Evolutionary conservation across 2,329 filamentous ascomycete species (phyloP).

Genomic region (Neocucurbitaria cava): DNA sequence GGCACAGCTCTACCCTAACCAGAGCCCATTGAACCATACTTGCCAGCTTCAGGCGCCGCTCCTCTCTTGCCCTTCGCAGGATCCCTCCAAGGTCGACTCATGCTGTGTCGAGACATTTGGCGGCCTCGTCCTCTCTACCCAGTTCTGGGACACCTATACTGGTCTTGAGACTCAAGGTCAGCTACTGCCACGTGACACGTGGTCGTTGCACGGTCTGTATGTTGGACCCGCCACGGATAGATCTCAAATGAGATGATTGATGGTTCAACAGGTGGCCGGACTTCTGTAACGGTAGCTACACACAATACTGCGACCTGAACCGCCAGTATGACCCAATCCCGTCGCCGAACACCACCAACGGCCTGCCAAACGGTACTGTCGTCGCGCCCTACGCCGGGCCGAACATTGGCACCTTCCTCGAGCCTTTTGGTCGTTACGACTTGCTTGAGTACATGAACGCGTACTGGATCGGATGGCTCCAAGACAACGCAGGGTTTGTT

Average conservation of each 20-base stretch:
- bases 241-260: no score
- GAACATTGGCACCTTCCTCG: conserved; percentile 65
- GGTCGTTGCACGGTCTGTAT: conserved; percentile 67
- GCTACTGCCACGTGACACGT: conserved; percentile 63
- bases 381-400: conserved; percentile 67
- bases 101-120: conserved; percentile 72
- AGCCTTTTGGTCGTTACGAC: conserved; percentile 64
- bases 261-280: no score
- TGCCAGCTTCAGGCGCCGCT: conserved; percentile 55
- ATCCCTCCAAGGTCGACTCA: conserved; percentile 57
- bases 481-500: conserved; percentile 58
- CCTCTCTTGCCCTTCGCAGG: conserved; percentile 42
- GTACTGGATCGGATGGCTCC: conserved; percentile 67
- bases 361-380: conserved; percentile 57
- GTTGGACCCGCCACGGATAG: no score
- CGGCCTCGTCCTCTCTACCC: conserved; percentile 67
- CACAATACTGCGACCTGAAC: conserved; percentile 70
- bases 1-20: conserved; percentile 54
- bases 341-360: conserved; percentile 69
- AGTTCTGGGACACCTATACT: conserved; percentile 71
- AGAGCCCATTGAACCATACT: conserved; percentile 63
- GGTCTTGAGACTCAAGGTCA: conserved; percentile 65
- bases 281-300: conserved; percentile 64
- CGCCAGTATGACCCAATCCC: conserved; percentile 70
- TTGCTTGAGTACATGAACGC: conserved; percentile 71